Base-by-base conservation (phyloP, 2,329 filamentous ascomycete species). In the Stemphylium lycopersici region DNA sequence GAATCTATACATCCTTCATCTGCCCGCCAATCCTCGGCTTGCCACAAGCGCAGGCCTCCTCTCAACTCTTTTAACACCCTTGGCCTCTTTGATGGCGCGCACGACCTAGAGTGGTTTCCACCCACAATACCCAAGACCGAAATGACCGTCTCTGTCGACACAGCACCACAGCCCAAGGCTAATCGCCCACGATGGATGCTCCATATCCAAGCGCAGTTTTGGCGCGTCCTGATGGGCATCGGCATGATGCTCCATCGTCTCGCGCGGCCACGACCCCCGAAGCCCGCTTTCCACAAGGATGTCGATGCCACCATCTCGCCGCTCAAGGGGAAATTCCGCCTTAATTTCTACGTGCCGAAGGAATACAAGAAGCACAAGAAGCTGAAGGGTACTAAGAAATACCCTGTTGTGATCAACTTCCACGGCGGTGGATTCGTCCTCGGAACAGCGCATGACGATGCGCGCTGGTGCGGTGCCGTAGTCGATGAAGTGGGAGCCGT, bases 231-330 rank as follows among this genome's bases (percentile, higher is more conserved):
- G 37, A 89, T 90, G 83, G 80, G 80, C 53, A 81, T 90, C 52
- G 88, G 87, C 67, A 90, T 90, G 87, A 78, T 83, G 55, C 76
- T 90, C 34, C 88, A 91, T 69, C 83, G 81, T 49, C 75, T 87
- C 55, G 83, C 87, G 1, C 76, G 80, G 37, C 86, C 87, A 6
- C 79, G 82, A 44, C 85, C 87, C 5, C 84, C 86, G 1, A 77
- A 76, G 29, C 86, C 87, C 2, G 75, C 80, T 26, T 90, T 90
- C 74, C 79, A 79, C 41, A 81, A 80, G 39, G 78, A 78, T 15
- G 81, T 90, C 29, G 72, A 79, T 22, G 81, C 80, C 52, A 82
- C 77, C 55, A 73, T 79, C 45, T 80, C 76, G 34, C 78, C 73
- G 4, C 69, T 72, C 37, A 72, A 75, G 47, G 80, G 81, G 38